Conservation (phyloP, 2,329 filamentous ascomycete genomes). For the Cercospora sp. region DNA sequence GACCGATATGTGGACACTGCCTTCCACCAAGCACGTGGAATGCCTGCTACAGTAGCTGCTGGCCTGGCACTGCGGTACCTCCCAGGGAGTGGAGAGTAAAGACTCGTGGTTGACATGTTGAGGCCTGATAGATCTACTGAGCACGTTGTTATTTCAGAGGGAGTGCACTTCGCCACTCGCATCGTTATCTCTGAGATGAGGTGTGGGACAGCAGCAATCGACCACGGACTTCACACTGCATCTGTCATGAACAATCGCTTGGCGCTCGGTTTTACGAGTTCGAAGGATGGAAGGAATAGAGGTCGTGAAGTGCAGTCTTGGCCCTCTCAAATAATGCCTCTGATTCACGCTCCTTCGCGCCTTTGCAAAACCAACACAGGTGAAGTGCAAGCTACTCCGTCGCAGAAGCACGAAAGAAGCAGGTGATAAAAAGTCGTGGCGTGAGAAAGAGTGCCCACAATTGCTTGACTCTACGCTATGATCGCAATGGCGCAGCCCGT, state of each 20-base stretch:
- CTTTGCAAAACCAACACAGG: not conserved
- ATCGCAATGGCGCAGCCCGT: not conserved
- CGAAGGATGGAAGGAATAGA: not conserved
- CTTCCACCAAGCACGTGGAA: not conserved
- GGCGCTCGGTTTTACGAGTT: not conserved
- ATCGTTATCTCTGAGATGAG: not conserved
- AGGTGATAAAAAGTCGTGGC: not conserved
- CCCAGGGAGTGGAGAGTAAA: not conserved
- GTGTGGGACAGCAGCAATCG: not conserved
- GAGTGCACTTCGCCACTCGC: not conserved
- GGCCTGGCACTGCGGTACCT: too few species aligned
- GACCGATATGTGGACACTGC: not conserved
- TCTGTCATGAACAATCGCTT: not conserved
- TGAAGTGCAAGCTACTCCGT: not conserved
- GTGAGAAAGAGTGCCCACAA: constrained; percentile 1
- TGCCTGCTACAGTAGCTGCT: not conserved
- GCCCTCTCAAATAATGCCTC: not conserved
- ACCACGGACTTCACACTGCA: not conserved
- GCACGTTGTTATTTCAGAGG: not conserved
- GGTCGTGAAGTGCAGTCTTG: not conserved
- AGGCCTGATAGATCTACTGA: not conserved
- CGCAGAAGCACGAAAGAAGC: not conserved
- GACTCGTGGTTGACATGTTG: not conserved
- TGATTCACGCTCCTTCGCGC: not conserved
- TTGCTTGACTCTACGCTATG: constrained; percentile 4